phyloP scores from a whole-genome alignment of 345 rosid genomes.

The Melaleuca alternifolia region DNA sequence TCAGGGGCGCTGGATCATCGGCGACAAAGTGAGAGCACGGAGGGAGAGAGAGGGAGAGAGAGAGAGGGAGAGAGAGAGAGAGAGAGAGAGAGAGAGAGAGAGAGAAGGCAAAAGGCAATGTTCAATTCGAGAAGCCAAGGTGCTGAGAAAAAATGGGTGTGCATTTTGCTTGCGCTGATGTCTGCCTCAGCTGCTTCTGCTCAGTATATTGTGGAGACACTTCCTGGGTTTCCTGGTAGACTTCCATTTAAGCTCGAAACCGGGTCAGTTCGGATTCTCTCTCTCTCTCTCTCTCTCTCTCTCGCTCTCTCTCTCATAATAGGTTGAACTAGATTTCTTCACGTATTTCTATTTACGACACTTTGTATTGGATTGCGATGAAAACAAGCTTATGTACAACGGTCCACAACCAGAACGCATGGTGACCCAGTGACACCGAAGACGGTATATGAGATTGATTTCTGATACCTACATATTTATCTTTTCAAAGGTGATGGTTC shows the following conservation, averaged over 20 bases:
- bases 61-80: no score
- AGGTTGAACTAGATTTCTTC: background rate
- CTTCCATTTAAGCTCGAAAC: background rate
- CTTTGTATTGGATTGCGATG: background rate
- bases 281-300: background rate
- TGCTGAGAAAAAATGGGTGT: background rate
- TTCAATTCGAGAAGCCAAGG: background rate
- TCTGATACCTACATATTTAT: background rate
- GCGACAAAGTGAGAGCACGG: background rate
- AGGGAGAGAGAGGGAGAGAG: no score
- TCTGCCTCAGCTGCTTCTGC: background rate
- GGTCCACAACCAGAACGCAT: no score
- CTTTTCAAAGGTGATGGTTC: background rate
- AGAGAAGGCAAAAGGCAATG: background rate
- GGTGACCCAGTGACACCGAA: background rate
- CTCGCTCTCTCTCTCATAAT: background rate
- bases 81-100: background rate
- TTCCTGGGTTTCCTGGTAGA: background rate
- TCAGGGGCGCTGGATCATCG: no score
- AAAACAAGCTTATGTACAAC: background rate
- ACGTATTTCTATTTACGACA: background rate
- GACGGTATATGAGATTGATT: background rate
- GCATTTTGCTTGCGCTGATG: background rate
- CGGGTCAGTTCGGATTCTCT: background rate
- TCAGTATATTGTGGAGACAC: background rate